Base-by-base conservation (phyloP, 2,329 filamentous ascomycete genomes). In the Pestalotiopsis sp. region DNA sequence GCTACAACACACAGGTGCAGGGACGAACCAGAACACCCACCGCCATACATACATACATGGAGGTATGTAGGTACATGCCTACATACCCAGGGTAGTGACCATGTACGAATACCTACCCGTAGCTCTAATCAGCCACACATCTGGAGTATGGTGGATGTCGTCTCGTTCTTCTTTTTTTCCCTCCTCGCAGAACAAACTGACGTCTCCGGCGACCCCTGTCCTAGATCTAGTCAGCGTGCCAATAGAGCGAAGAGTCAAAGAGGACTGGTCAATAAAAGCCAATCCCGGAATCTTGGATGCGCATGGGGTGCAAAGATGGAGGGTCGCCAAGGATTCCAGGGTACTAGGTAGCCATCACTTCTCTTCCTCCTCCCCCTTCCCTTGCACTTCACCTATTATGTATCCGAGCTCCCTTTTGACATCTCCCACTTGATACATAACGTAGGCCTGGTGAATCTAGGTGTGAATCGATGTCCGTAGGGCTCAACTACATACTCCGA, bases 251-350 rank as follows among this genome's bases (percentile, higher is more conserved):
- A 67, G 64, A 69, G 69, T 68, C 68, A 70, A 71, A 71, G 72
- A 73, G 72, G 68, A 70, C 67, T 67, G 68, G 68, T 66, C 69
- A 70, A 63, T 70, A 70, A 74, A 31, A 68, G 72, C 71, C 69
- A 76, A 52, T 73, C 75, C 76, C 76, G 74, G 76, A 74, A 76
- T 76, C 75, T 76, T 78, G 76, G 76, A 75, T 77, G 71, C 27
- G 59, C 71, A 76, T 75, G 69, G 74, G 73, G 73, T 52, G 45
- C 20, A 52, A 52, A 71, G 70, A 62, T 72, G 69, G 73, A 70
- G 72, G 75, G 73, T 72, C 70, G 74, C 66, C 60, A 71, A 75
- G 67, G 69, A 68, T 11, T 52, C 68, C 75, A 77, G 75, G 76
- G 76, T 75, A 76, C 73, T 76, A 75, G 74, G 74, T 74, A 69